Evolutionary conservation across 495 filamentous ascomycete genomes (phyloP).

Genomic region (Penicillium crystallinum): DNA sequence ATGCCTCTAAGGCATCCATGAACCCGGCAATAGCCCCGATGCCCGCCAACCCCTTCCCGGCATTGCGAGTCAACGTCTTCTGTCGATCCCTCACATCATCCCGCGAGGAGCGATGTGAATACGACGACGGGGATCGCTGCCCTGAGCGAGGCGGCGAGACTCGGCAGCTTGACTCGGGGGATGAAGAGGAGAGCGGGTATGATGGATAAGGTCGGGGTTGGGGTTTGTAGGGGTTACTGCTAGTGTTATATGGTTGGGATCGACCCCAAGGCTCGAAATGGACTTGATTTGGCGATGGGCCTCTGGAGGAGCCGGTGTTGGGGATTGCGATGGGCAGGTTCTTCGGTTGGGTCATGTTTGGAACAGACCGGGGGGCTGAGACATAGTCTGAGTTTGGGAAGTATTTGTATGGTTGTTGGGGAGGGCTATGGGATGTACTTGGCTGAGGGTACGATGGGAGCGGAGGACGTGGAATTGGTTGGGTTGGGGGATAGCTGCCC

Average conservation of each 20-base stretch:
- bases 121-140: conserved; percentile 15
- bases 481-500: conserved; percentile 13
- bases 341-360: conserved; percentile 3
- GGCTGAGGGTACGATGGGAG: background rate
- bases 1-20: conserved; percentile 41
- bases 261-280: conserved; percentile 12
- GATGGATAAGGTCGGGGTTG: conserved; percentile 15
- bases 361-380: conserved; percentile 15
- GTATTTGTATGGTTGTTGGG: conserved; percentile 9
- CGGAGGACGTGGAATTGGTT: conserved; percentile 8
- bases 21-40: conserved; percentile 42
- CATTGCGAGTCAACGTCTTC: conserved; percentile 27
- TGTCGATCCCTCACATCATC: conserved; percentile 23
- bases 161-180: conserved; percentile 15
- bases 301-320: conserved; percentile 12
- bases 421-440: background rate
- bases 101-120: conserved; percentile 7
- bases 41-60: conserved; percentile 36
- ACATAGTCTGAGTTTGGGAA: conserved; percentile 4
- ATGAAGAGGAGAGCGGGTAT: conserved; percentile 22
- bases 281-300: conserved; percentile 14
- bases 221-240: conserved; percentile 1
- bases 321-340: background rate
- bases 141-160: conserved; percentile 14
- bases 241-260: conserved; percentile 10